Percentiles rank a stretch among this genome's conserved stretches.
Conservation (phyloP, 2,329 filamentous ascomycete genomes). For the Fusarium burgessii region DNA sequence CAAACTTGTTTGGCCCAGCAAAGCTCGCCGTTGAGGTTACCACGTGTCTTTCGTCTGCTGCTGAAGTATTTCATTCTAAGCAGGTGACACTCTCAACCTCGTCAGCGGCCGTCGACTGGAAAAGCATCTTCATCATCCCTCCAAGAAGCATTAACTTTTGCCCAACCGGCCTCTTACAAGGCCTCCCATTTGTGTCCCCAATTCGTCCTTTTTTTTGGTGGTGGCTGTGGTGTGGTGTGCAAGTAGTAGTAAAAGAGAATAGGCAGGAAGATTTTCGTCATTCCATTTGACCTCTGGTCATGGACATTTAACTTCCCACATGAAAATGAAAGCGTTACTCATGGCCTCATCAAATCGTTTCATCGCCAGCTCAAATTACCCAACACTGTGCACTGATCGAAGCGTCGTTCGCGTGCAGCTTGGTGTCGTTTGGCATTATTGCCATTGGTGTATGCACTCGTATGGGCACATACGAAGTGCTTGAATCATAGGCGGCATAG, state of each 20-base stretch:
- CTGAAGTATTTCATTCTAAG: slow-evolving; percentile 44
- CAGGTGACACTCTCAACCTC: slow-evolving; percentile 36
- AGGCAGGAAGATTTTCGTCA: slow-evolving; percentile 28
- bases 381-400: slow-evolving; percentile 39
- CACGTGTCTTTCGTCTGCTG: slow-evolving; percentile 30
- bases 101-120: slow-evolving; percentile 35
- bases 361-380: slow-evolving; percentile 39
- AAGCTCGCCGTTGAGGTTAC: slow-evolving; percentile 30
- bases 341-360: slow-evolving; percentile 47
- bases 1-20: slow-evolving; percentile 38
- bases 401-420: slow-evolving; percentile 41
- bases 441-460: slow-evolving; percentile 44
- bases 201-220: slow-evolving; percentile 35
- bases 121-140: slow-evolving; percentile 36
- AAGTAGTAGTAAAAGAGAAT: slow-evolving; percentile 27
- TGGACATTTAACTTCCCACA: slow-evolving; percentile 31
- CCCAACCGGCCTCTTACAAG: slow-evolving; percentile 20
- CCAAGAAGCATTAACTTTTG: slow-evolving; percentile 43
- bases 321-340: slow-evolving; percentile 43
- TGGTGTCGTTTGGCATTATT: slow-evolving; percentile 37
- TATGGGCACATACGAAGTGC: slow-evolving; percentile 52
- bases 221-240: slow-evolving; percentile 35
- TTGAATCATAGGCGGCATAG: slow-evolving; percentile 52
- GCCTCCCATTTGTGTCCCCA: slow-evolving; percentile 22
- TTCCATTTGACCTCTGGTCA: slow-evolving; percentile 32